Base-by-base conservation (phyloP, 2,329 filamentous ascomycete genomes). In the Fusarium denticulatum region DNA sequence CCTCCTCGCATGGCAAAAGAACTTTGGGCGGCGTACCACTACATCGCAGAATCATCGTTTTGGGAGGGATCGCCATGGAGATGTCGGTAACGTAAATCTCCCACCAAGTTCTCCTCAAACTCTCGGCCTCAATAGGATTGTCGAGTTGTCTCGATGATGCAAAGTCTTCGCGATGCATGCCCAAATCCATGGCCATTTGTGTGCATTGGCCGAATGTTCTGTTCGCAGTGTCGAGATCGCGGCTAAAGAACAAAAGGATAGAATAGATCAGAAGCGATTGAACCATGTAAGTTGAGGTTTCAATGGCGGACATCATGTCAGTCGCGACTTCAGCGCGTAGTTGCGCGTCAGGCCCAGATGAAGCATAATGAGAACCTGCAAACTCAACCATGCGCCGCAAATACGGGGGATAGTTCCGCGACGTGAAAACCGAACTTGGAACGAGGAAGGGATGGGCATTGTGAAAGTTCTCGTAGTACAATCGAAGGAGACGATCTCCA, bases 391-490 rank as follows among this genome's bases (percentile, higher is more conserved):
- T 75, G 0, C 72, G 74, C 4, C 62, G 58, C 1, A 76, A 24
- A n/a, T 63, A 73, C 0, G 56, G 26, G 0, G 74, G 74, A 26
- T 76, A 76, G 3, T 46, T 56, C 1, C 62, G 66, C 0, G 69
- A 64, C 4, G 72, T 65, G 39, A 76, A 76, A 6, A 65, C 50
- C 3, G 63, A 67, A 14, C 66, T 67, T 4, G 74, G 74, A 0
- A 76, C 74, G 0, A 76, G 43, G 7, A 76, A 73, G 0, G 74
- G 74, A 3, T 76, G 74, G 0, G 74, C 74, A 1, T 72, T 75
- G 24, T 76, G 74, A 30, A 76, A 76, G 45, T 76, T 76, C 24
- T 76, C 74, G 20, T 76, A 76, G 14, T 69, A 76, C 9, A 76
- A 46, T 4, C 74, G 64, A 1, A 73, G 43, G 1, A 75, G 72